Evolutionary conservation across 1,139 yeast genomes (phyloP).

Genomic region (Saccharomyces hybrid): DNA sequence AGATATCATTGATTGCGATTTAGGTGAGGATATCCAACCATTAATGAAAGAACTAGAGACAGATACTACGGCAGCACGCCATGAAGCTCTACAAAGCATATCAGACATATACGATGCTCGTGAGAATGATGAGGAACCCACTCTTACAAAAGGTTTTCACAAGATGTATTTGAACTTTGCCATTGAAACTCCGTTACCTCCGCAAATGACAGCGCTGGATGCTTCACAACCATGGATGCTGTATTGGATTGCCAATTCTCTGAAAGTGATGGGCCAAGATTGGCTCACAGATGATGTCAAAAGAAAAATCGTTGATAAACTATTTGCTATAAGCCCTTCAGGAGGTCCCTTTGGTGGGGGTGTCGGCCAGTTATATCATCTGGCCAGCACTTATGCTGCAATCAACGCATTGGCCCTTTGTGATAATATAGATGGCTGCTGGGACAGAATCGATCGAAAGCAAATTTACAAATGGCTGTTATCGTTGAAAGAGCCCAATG

Average conservation of each 20-base stretch:
- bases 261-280: constrained; percentile 35
- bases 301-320: constrained; percentile 19
- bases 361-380: constrained; percentile 66
- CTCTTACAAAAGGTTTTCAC: constrained; percentile 34
- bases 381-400: constrained; percentile 80
- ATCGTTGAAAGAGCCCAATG: constrained; percentile 54
- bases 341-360: constrained; percentile 86
- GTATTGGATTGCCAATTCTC: constrained; percentile 72
- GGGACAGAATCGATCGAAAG: constrained; percentile 40
- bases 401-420: constrained; percentile 53
- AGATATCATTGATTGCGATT: constrained; percentile 9
- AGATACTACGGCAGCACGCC: constrained; percentile 38
- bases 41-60: constrained; percentile 29
- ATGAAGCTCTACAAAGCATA: constrained; percentile 33
- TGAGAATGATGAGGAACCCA: constrained; percentile 19
- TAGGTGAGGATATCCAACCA: constrained; percentile 11
- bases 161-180: constrained; percentile 35
- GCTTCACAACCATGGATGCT: constrained; percentile 89
- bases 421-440: constrained; percentile 38
- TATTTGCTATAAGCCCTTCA: constrained; percentile 16
- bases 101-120: not conserved
- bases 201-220: constrained; percentile 47
- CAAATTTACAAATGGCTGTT: constrained; percentile 58
- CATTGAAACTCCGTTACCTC: constrained; percentile 35
- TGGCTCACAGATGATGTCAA: constrained; percentile 20